Evolutionary conservation across 768 basidiomycete genomes (phyloP).

Genomic region (Saitozyma podzolica): DNA sequence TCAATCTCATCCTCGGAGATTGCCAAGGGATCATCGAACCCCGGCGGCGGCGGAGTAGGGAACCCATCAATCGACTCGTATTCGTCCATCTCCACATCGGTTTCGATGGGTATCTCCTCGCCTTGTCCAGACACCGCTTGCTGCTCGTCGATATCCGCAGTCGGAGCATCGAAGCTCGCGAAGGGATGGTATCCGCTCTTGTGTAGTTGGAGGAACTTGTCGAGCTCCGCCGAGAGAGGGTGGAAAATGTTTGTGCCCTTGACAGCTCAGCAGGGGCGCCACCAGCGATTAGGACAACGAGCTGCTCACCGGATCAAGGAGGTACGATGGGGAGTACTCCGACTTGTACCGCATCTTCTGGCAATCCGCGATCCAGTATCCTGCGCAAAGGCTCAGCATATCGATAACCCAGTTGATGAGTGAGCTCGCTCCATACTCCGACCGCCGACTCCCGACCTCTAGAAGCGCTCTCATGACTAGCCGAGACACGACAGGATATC

Average conservation of each 20-base stretch:
- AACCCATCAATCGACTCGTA: constrained; percentile 27
- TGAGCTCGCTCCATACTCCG: neutral
- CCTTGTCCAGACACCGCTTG: neutral
- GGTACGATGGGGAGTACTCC: constrained; percentile 82
- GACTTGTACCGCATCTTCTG: constrained; percentile 96
- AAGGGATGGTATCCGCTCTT: constrained; percentile 59
- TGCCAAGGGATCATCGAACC: constrained; percentile 38
- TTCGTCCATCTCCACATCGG: constrained; percentile 24
- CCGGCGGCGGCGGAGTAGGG: constrained; percentile 51
- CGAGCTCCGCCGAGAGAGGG: constrained; percentile 65
- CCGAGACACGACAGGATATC: neutral
- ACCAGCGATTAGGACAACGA: neutral
- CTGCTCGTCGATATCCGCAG: neutral
- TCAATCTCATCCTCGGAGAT: constrained; percentile 30
- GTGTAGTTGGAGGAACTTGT: constrained; percentile 65
- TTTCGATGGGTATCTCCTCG: neutral
- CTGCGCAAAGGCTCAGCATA: constrained; percentile 54
- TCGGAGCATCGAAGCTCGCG: constrained; percentile 54
- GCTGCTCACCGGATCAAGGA: constrained; percentile 74
- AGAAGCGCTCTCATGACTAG: too few species aligned
- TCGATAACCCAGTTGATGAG: neutral
- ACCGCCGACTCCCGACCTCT: too few species aligned
- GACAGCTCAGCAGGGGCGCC: constrained; percentile 3
- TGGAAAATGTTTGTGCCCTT: constrained; percentile 84
- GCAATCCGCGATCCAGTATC: constrained; percentile 89